Conservation (phyloP, 129 eudicot species). For the Escallonia rubra region DNA sequence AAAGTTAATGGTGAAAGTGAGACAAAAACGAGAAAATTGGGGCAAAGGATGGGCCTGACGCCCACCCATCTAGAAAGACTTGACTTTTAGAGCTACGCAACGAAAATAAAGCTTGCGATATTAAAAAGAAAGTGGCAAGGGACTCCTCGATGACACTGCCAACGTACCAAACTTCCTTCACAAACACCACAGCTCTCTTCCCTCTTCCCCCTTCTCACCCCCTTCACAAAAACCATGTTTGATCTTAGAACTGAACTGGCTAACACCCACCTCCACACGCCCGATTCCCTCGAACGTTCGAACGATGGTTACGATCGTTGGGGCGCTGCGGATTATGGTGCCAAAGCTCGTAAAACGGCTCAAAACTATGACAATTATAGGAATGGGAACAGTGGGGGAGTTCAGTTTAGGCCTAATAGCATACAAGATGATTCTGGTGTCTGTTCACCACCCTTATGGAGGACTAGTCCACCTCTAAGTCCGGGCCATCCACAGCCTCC, state of each 20-base stretch:
- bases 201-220: background rate
- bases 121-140: conserved; percentile 15
- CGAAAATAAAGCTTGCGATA: background rate
- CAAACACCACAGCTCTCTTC: conserved; percentile 1
- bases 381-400: conserved; percentile 22
- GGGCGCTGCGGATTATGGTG: background rate
- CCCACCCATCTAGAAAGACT: conserved; percentile 50
- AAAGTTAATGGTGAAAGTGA: conserved; percentile 1
- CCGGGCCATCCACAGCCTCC: conserved; percentile 10
- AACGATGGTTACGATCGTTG: conserved; percentile 6
- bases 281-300: conserved; percentile 1
- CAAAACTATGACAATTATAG: conserved; percentile 19
- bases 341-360: conserved; percentile 6
- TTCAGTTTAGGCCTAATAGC: conserved; percentile 39
- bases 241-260: conserved; percentile 27
- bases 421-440: conserved; percentile 41
- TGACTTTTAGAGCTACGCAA: conserved; percentile 31
- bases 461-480: conserved; percentile 29
- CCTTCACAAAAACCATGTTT: conserved; percentile 28
- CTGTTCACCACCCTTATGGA: conserved; percentile 70
- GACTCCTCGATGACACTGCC: conserved; percentile 33
- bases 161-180: conserved; percentile 20
- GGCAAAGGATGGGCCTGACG: conserved; percentile 12
- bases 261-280: conserved; percentile 5
- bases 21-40: conserved; percentile 9